Evolutionary conservation across 345 rosid species (phyloP).

Genomic region (Pseudoturritis turrita): DNA sequence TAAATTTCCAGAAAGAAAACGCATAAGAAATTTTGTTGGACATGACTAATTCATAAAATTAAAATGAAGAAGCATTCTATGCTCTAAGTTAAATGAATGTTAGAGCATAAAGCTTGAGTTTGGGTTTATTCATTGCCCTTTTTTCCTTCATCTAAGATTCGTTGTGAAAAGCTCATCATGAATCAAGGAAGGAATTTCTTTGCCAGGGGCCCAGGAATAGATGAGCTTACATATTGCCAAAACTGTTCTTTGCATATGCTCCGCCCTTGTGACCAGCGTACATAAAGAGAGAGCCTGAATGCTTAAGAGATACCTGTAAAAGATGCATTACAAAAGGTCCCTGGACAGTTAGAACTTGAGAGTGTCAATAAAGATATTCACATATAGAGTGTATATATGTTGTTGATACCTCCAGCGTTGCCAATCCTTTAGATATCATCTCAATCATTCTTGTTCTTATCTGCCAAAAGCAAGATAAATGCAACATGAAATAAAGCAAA

Average conservation of each 20-base stretch:
- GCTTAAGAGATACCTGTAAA: conserved; percentile 85
- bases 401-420: conserved; percentile 69
- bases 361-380: not conserved
- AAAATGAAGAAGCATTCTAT: not conserved
- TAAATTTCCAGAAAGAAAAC: too few relatives aligned
- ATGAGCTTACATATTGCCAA: conserved; percentile 77
- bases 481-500: not conserved
- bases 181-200: not conserved
- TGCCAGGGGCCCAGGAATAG: too few relatives aligned
- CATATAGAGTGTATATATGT: not conserved
- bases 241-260: conserved; percentile 99
- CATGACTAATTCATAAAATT: not conserved
- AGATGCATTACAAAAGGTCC: conserved; percentile 17
- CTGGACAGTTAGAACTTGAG: not conserved
- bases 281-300: conserved; percentile 98
- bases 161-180: not conserved
- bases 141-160: not conserved
- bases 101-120: not conserved
- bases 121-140: not conserved
- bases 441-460: conserved; percentile 84
- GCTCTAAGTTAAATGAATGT: not conserved
- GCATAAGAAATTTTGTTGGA: not conserved
- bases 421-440: conserved; percentile 83
- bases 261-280: conserved; percentile 89
- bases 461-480: conserved; percentile 35